A percentile compares a stretch with the other conserved stretches of the same genome.
phyloP scores from a whole-genome alignment of 768 basidiomycete species.

The Leccinum incarnatum region DNA sequence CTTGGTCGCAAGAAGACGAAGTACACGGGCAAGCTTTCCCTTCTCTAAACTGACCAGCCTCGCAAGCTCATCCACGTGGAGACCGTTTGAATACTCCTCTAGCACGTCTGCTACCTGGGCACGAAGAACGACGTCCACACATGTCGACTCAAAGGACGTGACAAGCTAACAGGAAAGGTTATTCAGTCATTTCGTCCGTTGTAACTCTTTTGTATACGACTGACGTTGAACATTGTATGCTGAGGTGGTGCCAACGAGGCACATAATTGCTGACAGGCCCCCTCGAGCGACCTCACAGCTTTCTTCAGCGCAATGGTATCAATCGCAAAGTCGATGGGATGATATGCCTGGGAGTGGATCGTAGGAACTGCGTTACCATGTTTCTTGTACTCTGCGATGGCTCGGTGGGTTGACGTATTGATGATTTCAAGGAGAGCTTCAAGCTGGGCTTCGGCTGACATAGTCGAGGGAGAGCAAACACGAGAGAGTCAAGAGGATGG shows the following conservation, averaged over 20 bases:
- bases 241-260: slow-evolving; percentile 27
- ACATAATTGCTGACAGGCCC: slow-evolving; percentile 28
- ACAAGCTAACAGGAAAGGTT: slow-evolving; percentile 7
- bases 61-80: slow-evolving; percentile 27
- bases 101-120: slow-evolving; percentile 4
- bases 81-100: slow-evolving; percentile 23
- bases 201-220: not conserved
- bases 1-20: slow-evolving; percentile 32
- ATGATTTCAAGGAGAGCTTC: slow-evolving; percentile 30
- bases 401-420: slow-evolving; percentile 24
- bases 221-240: slow-evolving; percentile 26
- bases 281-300: slow-evolving; percentile 25
- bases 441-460: slow-evolving; percentile 16
- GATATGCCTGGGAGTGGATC: slow-evolving; percentile 19
- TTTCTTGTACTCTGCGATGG: slow-evolving; percentile 27
- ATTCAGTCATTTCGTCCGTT: not conserved
- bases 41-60: slow-evolving; percentile 22
- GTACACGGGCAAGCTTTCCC: slow-evolving; percentile 30
- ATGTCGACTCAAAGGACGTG: slow-evolving; percentile 26
- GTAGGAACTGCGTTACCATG: slow-evolving; percentile 20
- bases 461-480: not conserved
- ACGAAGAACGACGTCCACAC: slow-evolving; percentile 5
- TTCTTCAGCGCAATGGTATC: slow-evolving; percentile 25
- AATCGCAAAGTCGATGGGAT: slow-evolving; percentile 23
- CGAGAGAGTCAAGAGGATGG: not conserved